phyloP scores from a whole-genome alignment of 768 basidiomycete genomes.

The Naganishia vishniacii region DNA sequence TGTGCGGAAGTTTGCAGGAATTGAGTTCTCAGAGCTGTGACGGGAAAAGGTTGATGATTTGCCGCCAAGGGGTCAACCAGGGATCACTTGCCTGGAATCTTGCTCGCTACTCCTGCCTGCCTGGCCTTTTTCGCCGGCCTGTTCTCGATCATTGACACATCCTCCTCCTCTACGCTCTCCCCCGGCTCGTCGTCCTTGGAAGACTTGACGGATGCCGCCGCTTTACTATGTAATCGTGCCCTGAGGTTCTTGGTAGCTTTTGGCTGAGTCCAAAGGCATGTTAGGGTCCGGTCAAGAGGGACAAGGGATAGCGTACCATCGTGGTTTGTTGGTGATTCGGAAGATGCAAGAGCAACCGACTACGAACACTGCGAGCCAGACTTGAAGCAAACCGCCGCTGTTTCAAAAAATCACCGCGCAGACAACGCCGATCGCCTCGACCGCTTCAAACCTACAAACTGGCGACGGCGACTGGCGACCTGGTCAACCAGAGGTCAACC shows the following conservation, averaged over 20 bases:
- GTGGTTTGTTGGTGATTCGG: background rate
- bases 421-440: background rate
- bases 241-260: conserved; percentile 25
- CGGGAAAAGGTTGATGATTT: background rate
- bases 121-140: conserved; percentile 1
- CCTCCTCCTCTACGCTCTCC: conserved; percentile 37
- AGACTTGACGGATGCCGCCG: conserved; percentile 42
- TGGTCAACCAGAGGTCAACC: too few relatives aligned
- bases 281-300: background rate
- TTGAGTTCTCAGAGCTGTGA: conserved; percentile 8
- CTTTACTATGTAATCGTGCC: conserved; percentile 28
- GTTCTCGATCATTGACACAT: conserved; percentile 30
- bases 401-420: background rate
- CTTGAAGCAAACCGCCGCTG: background rate
- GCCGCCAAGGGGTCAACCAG: background rate
- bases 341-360: too few relatives aligned
- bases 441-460: too few relatives aligned
- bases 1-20: conserved; percentile 3
- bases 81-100: background rate
- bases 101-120: background rate
- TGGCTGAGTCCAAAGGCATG: background rate
- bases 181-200: conserved; percentile 48
- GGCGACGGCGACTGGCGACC: too few relatives aligned
- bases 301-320: background rate
- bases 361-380: too few relatives aligned